Percentiles rank a stretch among this genome's conserved stretches.
Evolutionary conservation across 305 asterid genomes (phyloP).

Genomic region (Andrographis paniculata): DNA sequence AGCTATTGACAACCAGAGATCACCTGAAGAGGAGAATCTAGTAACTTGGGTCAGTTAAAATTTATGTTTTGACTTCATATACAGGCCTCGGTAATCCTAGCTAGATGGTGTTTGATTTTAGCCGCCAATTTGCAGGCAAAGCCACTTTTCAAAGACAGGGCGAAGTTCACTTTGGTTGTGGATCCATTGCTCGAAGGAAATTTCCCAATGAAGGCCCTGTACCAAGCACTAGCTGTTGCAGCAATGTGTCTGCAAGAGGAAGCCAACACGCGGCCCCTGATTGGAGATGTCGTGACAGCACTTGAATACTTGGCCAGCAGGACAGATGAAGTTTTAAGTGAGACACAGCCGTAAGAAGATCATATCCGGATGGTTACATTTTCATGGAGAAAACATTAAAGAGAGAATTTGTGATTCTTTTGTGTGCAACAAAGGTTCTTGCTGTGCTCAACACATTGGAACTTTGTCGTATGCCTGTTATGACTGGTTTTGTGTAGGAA

Average conservation of each 20-base stretch:
- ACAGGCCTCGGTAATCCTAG: not conserved
- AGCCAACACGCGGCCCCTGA: conserved; percentile 70
- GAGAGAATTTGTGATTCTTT: not conserved
- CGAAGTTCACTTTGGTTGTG: conserved; percentile 40
- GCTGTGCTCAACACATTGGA: not conserved
- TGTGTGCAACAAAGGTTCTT: not conserved
- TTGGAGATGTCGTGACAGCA: conserved; percentile 83
- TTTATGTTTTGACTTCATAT: not conserved
- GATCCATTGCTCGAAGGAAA: conserved; percentile 68
- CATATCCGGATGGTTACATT: not conserved
- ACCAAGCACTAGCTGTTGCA: conserved; percentile 77
- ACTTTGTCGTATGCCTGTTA: not conserved
- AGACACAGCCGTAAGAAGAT: not conserved
- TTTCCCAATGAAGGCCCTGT: conserved; percentile 52
- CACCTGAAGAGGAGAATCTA: conserved; percentile 65
- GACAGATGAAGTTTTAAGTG: not conserved
- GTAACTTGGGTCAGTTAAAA: conserved; percentile 66
- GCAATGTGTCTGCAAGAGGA: conserved; percentile 93
- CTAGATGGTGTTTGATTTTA: not conserved
- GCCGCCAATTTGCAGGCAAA: conserved; percentile 43
- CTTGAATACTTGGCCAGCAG: conserved; percentile 54
- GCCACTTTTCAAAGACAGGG: conserved; percentile 63
- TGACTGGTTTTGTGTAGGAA: not conserved
- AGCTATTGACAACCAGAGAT: conserved; percentile 57
- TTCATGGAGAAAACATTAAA: not conserved